phyloP scores from a whole-genome alignment of 352 stramenopile species.

The Globisporangium canariense region DNA sequence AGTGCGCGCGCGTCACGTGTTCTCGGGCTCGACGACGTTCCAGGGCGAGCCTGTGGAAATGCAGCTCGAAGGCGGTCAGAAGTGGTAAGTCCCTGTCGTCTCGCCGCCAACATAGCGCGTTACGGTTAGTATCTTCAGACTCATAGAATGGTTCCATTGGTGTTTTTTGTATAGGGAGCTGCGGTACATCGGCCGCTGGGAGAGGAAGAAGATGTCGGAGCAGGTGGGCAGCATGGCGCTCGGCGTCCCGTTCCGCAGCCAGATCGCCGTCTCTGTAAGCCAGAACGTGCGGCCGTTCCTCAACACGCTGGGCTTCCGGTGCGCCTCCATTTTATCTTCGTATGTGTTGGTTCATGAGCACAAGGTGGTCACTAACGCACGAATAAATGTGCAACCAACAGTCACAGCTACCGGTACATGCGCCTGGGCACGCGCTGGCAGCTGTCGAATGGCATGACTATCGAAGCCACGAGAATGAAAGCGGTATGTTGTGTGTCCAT shows the following conservation, averaged over 20 bases:
- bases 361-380: not conserved
- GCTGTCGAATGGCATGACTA: constrained; percentile 78
- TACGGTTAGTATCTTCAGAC: not conserved
- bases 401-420: constrained; percentile 84
- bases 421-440: constrained; percentile 78
- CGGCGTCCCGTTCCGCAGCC: constrained; percentile 76
- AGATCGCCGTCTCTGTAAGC: constrained; percentile 78
- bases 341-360: not conserved
- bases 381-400: constrained; percentile 17
- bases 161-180: constrained; percentile 46
- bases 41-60: constrained; percentile 76
- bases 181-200: constrained; percentile 80
- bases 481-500: constrained; percentile 30
- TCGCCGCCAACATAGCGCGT: not conserved
- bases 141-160: not conserved
- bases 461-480: constrained; percentile 85
- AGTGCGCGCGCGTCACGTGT: constrained; percentile 75
- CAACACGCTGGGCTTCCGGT: constrained; percentile 75
- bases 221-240: constrained; percentile 55
- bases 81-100: constrained; percentile 40
- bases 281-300: constrained; percentile 80
- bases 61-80: constrained; percentile 70
- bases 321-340: not conserved
- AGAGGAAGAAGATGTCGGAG: constrained; percentile 85
- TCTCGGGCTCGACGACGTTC: constrained; percentile 79